Conservation (phyloP, 2,329 filamentous ascomycete genomes). For the Aspergillus phoenicis region DNA sequence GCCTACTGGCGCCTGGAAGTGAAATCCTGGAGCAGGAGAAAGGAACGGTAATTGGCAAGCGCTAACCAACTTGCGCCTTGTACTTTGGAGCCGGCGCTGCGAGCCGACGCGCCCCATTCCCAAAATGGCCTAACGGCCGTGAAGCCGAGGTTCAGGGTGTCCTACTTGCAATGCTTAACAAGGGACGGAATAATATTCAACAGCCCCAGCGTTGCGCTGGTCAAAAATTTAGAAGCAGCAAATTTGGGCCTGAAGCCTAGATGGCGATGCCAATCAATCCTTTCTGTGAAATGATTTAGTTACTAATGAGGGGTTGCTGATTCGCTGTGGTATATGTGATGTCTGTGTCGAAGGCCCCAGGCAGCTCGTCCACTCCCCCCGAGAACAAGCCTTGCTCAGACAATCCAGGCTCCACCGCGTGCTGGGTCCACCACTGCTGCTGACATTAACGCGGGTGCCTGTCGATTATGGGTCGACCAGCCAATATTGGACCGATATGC, state of each 20-base stretch:
- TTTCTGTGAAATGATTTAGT: no score
- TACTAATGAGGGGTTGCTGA: background rate
- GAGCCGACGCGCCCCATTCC: constrained; percentile 7
- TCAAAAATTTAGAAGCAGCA: background rate
- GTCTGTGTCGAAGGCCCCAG: background rate
- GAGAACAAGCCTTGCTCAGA: constrained; percentile 10
- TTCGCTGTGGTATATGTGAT: background rate
- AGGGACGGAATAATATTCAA: background rate
- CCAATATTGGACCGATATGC: background rate
- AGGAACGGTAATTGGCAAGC: constrained; percentile 5
- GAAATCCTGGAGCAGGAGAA: background rate
- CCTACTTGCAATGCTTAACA: constrained; percentile 11
- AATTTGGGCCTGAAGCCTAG: background rate
- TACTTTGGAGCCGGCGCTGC: constrained; percentile 4
- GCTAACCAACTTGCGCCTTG: constrained; percentile 4
- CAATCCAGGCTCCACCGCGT: constrained; percentile 3
- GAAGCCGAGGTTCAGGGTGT: constrained; percentile 10
- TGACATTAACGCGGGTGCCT: constrained; percentile 11
- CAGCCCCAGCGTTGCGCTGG: background rate
- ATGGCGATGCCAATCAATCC: no score
- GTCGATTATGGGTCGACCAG: constrained; percentile 7
- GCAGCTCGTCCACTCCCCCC: background rate
- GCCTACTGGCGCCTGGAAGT: background rate
- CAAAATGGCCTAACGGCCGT: constrained; percentile 8
- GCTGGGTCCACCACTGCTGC: background rate